A percentile compares a stretch with the other conserved stretches of the same genome.
Evolutionary conservation across 805 yeast genomes (phyloP).

Genomic region (Deakozyma indianensis): DNA sequence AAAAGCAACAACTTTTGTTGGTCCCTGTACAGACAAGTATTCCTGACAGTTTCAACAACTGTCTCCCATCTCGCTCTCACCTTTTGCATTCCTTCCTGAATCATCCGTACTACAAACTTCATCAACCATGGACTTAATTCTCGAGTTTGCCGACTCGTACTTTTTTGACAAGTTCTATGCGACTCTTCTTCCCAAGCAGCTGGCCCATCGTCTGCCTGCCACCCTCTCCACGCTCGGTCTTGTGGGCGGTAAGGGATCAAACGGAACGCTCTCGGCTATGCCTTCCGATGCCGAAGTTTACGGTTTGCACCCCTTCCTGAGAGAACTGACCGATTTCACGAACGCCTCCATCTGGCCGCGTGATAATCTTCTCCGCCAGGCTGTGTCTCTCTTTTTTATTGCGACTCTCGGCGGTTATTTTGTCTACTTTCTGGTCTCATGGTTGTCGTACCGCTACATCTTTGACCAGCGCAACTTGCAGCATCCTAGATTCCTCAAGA

Average conservation of each 20-base stretch:
- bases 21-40: no score
- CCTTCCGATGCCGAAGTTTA: neutral
- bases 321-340: slow-evolving; percentile 42
- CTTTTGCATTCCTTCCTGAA: neutral
- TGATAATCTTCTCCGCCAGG: slow-evolving; percentile 58
- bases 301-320: slow-evolving; percentile 18
- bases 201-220: neutral
- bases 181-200: slow-evolving; percentile 35
- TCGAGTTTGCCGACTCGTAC: slow-evolving; percentile 65
- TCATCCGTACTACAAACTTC: no score
- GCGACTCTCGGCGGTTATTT: slow-evolving; percentile 77
- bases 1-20: no score
- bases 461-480: slow-evolving; percentile 84
- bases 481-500: slow-evolving; percentile 91
- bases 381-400: slow-evolving; percentile 46
- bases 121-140: slow-evolving; percentile 79
- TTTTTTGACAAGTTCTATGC: slow-evolving; percentile 68
- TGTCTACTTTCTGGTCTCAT: slow-evolving; percentile 64
- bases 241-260: neutral
- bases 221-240: neutral
- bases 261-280: neutral
- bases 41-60: no score
- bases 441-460: slow-evolving; percentile 59
- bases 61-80: no score
- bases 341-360: slow-evolving; percentile 59